Evolutionary conservation across 495 filamentous ascomycete species (phyloP).

Genomic region (Cercophora scortea): DNA sequence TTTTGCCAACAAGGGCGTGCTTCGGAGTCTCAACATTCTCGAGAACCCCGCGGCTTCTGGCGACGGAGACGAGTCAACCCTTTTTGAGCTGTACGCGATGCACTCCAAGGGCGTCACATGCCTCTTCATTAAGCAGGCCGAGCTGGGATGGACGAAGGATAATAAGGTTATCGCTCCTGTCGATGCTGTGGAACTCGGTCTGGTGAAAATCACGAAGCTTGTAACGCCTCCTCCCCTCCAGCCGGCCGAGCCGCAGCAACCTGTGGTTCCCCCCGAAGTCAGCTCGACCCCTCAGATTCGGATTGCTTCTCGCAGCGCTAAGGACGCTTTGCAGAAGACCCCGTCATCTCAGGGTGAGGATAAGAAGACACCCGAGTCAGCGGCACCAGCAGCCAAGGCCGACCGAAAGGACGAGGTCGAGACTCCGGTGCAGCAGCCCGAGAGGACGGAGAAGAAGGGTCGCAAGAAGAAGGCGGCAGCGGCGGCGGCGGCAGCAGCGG

Average conservation of each 20-base stretch:
- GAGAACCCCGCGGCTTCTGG: slow-evolving; percentile 47
- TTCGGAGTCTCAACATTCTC: slow-evolving; percentile 85
- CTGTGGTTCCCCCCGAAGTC: slow-evolving; percentile 4
- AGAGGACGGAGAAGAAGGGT: slow-evolving; percentile 39
- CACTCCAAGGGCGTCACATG: slow-evolving; percentile 92
- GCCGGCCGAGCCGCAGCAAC: slow-evolving; percentile 22
- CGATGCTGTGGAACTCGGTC: slow-evolving; percentile 62
- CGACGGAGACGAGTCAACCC: slow-evolving; percentile 46
- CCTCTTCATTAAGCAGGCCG: slow-evolving; percentile 71
- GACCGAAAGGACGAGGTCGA: slow-evolving; percentile 36
- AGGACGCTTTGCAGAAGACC: slow-evolving; percentile 31
- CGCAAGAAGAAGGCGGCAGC: slow-evolving; percentile 38
- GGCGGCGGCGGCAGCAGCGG: not conserved
- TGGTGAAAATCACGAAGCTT: slow-evolving; percentile 42
- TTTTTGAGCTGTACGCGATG: slow-evolving; percentile 96
- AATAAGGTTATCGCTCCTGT: slow-evolving; percentile 71
- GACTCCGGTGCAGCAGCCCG: slow-evolving; percentile 30
- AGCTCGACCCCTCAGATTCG: slow-evolving; percentile 22
- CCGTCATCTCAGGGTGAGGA: slow-evolving; percentile 21
- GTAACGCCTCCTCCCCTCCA: slow-evolving; percentile 28
- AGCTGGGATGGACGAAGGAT: slow-evolving; percentile 82
- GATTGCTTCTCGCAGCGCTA: slow-evolving; percentile 28
- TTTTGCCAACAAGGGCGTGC: slow-evolving; percentile 75
- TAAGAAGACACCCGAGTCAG: slow-evolving; percentile 17
- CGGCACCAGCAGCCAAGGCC: slow-evolving; percentile 20